A percentile compares a stretch with the other conserved stretches of the same genome.
Conservation (phyloP, 257 asterid species). For the Scutellaria galericulata region DNA sequence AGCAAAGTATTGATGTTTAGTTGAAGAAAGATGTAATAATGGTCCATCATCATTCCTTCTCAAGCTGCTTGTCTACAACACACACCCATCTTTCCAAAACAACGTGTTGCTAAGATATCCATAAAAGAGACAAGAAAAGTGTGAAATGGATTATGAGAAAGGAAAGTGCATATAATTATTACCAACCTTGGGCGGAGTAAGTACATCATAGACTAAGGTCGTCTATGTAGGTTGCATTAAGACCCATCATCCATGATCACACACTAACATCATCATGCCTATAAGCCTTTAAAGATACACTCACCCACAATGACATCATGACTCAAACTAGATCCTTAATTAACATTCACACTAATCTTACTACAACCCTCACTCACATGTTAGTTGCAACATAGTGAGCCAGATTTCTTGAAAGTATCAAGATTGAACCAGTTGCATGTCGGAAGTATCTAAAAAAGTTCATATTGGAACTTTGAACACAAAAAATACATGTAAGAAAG, state of each 20-base stretch:
- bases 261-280: slow-evolving; percentile 85
- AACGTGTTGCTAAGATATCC: no score
- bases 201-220: slow-evolving; percentile 84
- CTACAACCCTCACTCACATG: slow-evolving; percentile 51
- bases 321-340: no score
- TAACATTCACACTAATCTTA: no score
- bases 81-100: no score
- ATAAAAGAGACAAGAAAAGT: no score
- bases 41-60: no score
- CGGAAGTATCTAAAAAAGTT: slow-evolving; percentile 77
- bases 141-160: no score
- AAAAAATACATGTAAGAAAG: neutral
- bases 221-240: slow-evolving; percentile 82
- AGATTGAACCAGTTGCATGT: slow-evolving; percentile 83
- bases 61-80: no score
- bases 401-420: slow-evolving; percentile 74
- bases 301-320: slow-evolving; percentile 30
- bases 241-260: slow-evolving; percentile 99
- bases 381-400: slow-evolving; percentile 79
- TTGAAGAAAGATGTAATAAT: no score
- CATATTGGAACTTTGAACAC: neutral
- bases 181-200: slow-evolving; percentile 66
- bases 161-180: no score
- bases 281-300: slow-evolving; percentile 89
- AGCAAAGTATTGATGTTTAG: no score